phyloP scores from a whole-genome alignment of 2,329 filamentous ascomycete genomes.

The Colletotrichum graminicola region DNA sequence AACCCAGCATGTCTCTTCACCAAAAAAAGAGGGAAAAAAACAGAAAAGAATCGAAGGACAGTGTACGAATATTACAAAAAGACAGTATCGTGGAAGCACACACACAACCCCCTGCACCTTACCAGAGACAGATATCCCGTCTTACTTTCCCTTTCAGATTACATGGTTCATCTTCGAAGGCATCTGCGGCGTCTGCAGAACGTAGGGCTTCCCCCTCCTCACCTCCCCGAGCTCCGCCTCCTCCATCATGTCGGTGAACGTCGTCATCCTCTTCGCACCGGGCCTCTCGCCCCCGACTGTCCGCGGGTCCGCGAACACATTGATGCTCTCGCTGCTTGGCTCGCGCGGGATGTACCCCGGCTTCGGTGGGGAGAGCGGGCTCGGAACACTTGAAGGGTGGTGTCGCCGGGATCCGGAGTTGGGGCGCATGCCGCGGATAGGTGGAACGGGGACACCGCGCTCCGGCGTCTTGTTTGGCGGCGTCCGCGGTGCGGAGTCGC shows the following conservation, averaged over 20 bases:
- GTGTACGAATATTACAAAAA: conserved; percentile 20
- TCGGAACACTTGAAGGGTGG: conserved; percentile 39
- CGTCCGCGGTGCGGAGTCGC: conserved; percentile 33
- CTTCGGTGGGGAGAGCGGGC: conserved; percentile 47
- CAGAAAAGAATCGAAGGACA: conserved; percentile 12
- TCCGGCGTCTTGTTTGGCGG: conserved; percentile 13
- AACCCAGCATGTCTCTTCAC: not conserved
- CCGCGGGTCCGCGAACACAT: conserved; percentile 64
- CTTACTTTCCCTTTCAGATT: not conserved
- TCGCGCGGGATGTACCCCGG: conserved; percentile 52
- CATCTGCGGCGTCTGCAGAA: conserved; percentile 48
- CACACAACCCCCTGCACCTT: not conserved
- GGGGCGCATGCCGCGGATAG: conserved; percentile 56
- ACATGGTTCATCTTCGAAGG: conserved; percentile 1
- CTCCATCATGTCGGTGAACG: conserved; percentile 67
- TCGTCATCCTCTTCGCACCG: conserved; percentile 53
- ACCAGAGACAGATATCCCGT: not conserved
- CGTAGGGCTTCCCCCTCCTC: conserved; percentile 56
- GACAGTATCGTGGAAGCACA: conserved; percentile 2
- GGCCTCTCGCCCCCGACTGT: conserved; percentile 51
- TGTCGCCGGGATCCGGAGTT: conserved; percentile 41
- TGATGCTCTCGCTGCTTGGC: conserved; percentile 63
- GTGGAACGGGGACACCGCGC: conserved; percentile 42
- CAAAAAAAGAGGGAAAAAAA: not conserved
- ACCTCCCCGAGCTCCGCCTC: conserved; percentile 59